These are phyloP conservation scores for Lipomyces starkeyi DNA, from an alignment of 805 yeast genomes.

Conservation along the genomic window DNA sequence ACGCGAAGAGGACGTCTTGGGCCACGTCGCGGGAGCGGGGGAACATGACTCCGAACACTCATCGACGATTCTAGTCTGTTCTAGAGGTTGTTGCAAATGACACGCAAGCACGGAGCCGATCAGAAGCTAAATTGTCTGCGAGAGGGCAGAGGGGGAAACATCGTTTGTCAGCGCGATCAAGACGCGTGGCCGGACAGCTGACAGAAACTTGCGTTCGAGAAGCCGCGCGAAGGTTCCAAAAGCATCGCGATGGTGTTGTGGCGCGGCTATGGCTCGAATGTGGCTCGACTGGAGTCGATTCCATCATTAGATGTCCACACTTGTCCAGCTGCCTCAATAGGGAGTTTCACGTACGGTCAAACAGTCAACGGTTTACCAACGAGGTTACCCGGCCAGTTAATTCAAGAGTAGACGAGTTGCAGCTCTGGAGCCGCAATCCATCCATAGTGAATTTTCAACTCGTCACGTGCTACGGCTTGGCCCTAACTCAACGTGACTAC, in stretches of 20 bases:
- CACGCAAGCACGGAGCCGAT: not conserved
- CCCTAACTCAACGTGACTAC: too few relatives aligned
- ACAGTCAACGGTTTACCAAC: too few relatives aligned
- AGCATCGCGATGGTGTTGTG: slow-evolving; percentile 6
- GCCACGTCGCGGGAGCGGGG: not conserved
- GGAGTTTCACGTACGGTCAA: too few relatives aligned
- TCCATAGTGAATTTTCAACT: too few relatives aligned
- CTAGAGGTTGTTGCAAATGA: not conserved
- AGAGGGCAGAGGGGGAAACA: not conserved
- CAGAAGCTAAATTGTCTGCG: not conserved
- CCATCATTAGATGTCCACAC: too few relatives aligned
- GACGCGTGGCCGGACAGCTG: slow-evolving; percentile 5
- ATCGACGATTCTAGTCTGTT: not conserved
- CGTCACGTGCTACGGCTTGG: too few relatives aligned
- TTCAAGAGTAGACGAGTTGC: too few relatives aligned
- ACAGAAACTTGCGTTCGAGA: slow-evolving; percentile 11
- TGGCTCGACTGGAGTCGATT: too few relatives aligned
- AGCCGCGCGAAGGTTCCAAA: slow-evolving; percentile 20
- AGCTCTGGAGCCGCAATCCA: too few relatives aligned
- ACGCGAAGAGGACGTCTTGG: not conserved
- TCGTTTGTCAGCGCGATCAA: not conserved
- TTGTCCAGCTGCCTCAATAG: too few relatives aligned
- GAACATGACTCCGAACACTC: not conserved
- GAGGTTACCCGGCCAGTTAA: too few relatives aligned
- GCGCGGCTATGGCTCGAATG: not conserved